A percentile compares a stretch with the other conserved stretches of the same genome.
Evolutionary conservation across 768 basidiomycete species (phyloP).

Genomic region (Lactarius psammicola): DNA sequence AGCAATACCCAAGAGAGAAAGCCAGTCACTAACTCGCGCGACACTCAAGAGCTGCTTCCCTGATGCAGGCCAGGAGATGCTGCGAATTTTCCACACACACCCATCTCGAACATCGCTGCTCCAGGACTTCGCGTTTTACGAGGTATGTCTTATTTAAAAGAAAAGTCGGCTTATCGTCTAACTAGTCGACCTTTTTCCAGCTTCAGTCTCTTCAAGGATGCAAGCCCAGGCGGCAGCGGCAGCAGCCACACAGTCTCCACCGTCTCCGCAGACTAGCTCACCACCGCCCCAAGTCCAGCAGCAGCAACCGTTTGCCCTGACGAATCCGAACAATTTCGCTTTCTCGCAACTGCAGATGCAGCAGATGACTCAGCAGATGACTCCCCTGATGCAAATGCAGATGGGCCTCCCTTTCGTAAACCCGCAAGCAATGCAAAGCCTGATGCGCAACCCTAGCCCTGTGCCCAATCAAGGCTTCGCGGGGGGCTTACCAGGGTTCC

Average conservation of each 20-base stretch:
- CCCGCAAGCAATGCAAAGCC: constrained; percentile 79
- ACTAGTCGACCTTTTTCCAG: constrained; percentile 15
- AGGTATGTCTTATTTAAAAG: constrained; percentile 49
- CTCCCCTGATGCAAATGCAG: constrained; percentile 63
- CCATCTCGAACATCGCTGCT: constrained; percentile 89
- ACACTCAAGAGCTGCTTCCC: constrained; percentile 96
- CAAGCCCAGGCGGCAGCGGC: constrained; percentile 51
- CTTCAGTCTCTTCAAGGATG: constrained; percentile 70
- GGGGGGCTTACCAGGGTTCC: constrained; percentile 27
- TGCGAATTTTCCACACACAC: constrained; percentile 92
- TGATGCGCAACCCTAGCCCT: constrained; percentile 80
- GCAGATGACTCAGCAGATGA: too few species aligned
- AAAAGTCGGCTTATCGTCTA: background rate
- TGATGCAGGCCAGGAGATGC: constrained; percentile 95
- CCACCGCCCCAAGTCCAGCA: constrained; percentile 40
- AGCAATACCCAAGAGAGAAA: constrained; percentile 98
- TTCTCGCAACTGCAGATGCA: constrained; percentile 51
- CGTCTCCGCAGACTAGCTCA: constrained; percentile 35
- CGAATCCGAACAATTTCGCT: constrained; percentile 52
- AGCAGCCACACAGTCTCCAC: constrained; percentile 35
- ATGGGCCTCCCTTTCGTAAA: constrained; percentile 53
- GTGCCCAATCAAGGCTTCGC: constrained; percentile 44
- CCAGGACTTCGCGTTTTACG: constrained; percentile 92
- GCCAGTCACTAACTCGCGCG: constrained; percentile 96
- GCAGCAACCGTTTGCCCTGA: constrained; percentile 49